Base-by-base conservation (phyloP, 2,329 filamentous ascomycete species). In the Fusarium tupiense region DNA sequence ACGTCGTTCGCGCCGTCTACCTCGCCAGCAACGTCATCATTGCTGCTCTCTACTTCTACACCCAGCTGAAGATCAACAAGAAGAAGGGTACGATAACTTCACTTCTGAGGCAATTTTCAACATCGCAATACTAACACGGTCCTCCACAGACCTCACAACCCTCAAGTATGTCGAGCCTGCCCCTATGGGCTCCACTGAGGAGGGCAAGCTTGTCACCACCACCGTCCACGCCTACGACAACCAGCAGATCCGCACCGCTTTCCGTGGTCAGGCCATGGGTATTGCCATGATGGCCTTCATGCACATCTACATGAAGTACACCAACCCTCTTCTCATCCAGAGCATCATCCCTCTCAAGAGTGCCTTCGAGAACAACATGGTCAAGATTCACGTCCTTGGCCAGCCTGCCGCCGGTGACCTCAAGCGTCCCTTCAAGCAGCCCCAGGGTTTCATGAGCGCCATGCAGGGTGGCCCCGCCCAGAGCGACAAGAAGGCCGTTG, bases 231-330 rank as follows among this genome's bases (percentile, higher is more conserved):
- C 95, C 81, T 99, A 99, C 89, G 96, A 99, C 85, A 88, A 91
- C 80, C 86, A 89, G 79, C 96, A 98, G 87, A 89, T 98, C 82
- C 93, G 93, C 86, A 88, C 90, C 75, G 89, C 94, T 76, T 94
- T 96, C 89, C 96, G 96, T 85, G 90, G 92, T 75, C 96, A 98
- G 87, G 86, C 97, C 80, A 98, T 98, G 94, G 96, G 96, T 69
- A 88, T 99, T 67, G 95, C 90, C 84, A 99, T 99, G 95, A 98
- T 99, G 96, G 91, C 85, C 72, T 94, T 98, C 81, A 98, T 99
- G 96, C 96, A 99, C 87, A 77, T 99, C 72, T 99, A 98, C 91
- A 93, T 99, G 89, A 95, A 98, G 85, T 99, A 98, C 92, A 98
- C 95, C 87, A 99, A 98, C 91, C 96, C 96, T 47, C 93, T 99